Evolutionary conservation across 331 rosid genomes (phyloP).

Genomic region (Telfairia occidentalis): DNA sequence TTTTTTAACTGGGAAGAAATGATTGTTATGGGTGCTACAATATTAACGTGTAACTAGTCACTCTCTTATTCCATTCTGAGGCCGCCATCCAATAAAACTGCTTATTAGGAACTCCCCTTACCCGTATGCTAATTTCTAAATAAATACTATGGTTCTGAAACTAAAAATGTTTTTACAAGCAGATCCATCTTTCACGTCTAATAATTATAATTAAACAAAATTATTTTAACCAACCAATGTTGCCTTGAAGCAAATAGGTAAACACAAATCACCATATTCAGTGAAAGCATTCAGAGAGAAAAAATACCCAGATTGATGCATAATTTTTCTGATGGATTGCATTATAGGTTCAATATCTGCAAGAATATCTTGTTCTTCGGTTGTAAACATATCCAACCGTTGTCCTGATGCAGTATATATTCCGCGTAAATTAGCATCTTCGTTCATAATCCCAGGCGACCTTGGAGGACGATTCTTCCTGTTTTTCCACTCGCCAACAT

Average conservation of each 20-base stretch:
- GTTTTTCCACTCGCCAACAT: conserved; percentile 50
- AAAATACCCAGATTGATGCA: conserved; percentile 75
- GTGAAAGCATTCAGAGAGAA: neutral
- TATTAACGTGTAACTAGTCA: neutral
- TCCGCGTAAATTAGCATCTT: conserved; percentile 17
- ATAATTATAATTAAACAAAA: neutral
- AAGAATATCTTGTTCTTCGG: conserved; percentile 71
- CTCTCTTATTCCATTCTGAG: neutral
- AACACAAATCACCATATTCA: neutral
- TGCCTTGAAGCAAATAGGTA: neutral
- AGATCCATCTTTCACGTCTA: neutral
- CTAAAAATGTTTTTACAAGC: neutral
- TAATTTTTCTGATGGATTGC: conserved; percentile 55
- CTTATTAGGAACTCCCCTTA: neutral
- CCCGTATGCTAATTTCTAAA: neutral
- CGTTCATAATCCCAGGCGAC: conserved; percentile 21
- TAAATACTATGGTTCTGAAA: neutral
- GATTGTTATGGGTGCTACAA: neutral
- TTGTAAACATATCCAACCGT: conserved; percentile 51
- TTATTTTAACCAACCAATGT: neutral
- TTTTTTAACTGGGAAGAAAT: neutral
- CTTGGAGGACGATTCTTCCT: conserved; percentile 39
- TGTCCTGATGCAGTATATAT: conserved; percentile 45
- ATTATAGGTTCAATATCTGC: conserved; percentile 48
- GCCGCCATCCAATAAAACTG: neutral